Evolutionary conservation across 371 early-diverging fungal genomes (phyloP).

Genomic region (Coemansia sp.): DNA sequence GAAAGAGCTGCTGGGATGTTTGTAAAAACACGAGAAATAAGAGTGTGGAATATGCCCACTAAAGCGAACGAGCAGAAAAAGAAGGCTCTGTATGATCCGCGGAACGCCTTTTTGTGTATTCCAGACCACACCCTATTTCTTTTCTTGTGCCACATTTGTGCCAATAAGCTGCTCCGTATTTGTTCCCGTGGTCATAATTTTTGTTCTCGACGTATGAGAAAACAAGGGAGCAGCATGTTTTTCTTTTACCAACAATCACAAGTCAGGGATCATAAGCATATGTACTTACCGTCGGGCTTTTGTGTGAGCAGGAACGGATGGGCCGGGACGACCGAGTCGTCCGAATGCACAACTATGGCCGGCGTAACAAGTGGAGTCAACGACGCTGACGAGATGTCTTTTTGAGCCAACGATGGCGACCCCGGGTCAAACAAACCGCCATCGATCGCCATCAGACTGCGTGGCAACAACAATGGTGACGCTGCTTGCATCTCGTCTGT

Average conservation of each 20-base stretch:
- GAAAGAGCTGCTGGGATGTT: background rate
- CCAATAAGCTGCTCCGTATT: too few relatives aligned
- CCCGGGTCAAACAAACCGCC: slow-evolving; percentile 25
- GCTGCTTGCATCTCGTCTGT: slow-evolving; percentile 26
- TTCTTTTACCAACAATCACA: background rate
- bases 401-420: slow-evolving; percentile 18
- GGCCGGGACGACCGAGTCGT: slow-evolving; percentile 29
- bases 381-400: slow-evolving; percentile 21
- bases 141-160: too few relatives aligned
- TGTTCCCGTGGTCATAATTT: too few relatives aligned
- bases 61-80: too few relatives aligned
- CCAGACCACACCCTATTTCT: too few relatives aligned
- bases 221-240: background rate
- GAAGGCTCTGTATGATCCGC: too few relatives aligned
- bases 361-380: slow-evolving; percentile 10
- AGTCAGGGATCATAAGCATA: background rate
- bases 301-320: background rate
- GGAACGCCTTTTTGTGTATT: too few relatives aligned
- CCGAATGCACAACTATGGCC: slow-evolving; percentile 8
- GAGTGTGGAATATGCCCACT: too few relatives aligned
- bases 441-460: slow-evolving; percentile 32
- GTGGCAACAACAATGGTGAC: slow-evolving; percentile 31
- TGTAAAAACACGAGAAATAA: too few relatives aligned
- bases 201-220: background rate
- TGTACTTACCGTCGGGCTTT: background rate